phyloP scores from a whole-genome alignment of 768 basidiomycete species.

The Termitomyces sp. region DNA sequence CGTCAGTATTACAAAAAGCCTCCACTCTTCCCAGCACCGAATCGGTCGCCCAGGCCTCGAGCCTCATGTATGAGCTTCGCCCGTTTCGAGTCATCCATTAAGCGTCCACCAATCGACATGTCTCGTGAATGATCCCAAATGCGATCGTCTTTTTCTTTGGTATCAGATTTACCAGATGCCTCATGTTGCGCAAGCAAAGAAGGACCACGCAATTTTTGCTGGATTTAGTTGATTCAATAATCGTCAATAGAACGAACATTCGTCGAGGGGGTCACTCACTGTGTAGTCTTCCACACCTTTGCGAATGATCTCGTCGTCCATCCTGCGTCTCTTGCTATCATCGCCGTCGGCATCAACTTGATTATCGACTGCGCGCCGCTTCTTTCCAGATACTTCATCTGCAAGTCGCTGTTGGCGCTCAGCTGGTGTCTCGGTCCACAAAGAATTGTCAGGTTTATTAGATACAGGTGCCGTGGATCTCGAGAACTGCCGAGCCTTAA shows the following conservation, averaged over 20 bases:
- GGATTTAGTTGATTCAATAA: not conserved
- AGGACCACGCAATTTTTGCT: constrained; percentile 48
- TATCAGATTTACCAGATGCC: constrained; percentile 29
- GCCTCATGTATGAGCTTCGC: constrained; percentile 78
- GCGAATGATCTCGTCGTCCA: constrained; percentile 66
- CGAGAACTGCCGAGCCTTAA: constrained; percentile 81
- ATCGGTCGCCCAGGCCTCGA: constrained; percentile 76
- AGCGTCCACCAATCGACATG: constrained; percentile 81
- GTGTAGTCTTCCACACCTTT: constrained; percentile 78
- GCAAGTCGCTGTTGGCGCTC: constrained; percentile 89
- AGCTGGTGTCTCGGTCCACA: constrained; percentile 98
- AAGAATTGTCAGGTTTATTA: constrained; percentile 50
- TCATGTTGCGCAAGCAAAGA: constrained; percentile 55
- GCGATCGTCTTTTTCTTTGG: constrained; percentile 46
- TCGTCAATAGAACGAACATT: not conserved
- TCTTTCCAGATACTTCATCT: constrained; percentile 93
- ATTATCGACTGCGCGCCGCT: constrained; percentile 62
- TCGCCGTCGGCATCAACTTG: constrained; percentile 38
- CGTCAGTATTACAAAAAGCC: constrained; percentile 46
- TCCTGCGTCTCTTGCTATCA: constrained; percentile 53
- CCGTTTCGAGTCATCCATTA: constrained; percentile 88
- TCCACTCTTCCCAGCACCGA: constrained; percentile 69
- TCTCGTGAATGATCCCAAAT: constrained; percentile 95
- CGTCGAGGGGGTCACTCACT: constrained; percentile 34
- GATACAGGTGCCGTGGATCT: constrained; percentile 42